These are phyloP conservation scores for Amylocarpus encephaloides DNA, from an alignment of 2,329 filamentous ascomycete species.

Conservation along the genomic window DNA sequence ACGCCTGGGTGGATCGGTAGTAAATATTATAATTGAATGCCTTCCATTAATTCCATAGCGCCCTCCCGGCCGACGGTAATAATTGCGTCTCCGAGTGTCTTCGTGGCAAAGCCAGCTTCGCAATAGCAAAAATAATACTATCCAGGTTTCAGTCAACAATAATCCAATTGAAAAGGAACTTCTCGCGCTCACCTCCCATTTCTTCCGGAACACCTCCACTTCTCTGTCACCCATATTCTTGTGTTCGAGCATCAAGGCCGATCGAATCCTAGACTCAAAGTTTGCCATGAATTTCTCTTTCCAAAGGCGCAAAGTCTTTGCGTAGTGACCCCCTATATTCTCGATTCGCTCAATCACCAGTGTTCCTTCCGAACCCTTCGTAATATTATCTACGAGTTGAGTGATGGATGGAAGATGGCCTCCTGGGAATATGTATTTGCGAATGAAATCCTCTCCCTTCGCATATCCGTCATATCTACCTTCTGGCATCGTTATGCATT, in stretches of 20 bases:
- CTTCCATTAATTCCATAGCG: slow-evolving; percentile 61
- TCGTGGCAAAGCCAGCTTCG: slow-evolving; percentile 65
- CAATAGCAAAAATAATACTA: slow-evolving; percentile 72
- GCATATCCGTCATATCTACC: slow-evolving; percentile 59
- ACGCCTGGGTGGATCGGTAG: background rate
- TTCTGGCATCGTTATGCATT: slow-evolving; percentile 74
- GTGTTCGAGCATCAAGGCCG: slow-evolving; percentile 53
- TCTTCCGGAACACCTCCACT: slow-evolving; percentile 60
- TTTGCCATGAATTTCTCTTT: slow-evolving; percentile 57
- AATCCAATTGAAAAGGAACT: background rate
- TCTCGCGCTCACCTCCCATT: slow-evolving; percentile 54
- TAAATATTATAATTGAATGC: slow-evolving; percentile 51
- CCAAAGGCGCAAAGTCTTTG: slow-evolving; percentile 63
- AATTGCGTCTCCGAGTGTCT: slow-evolving; percentile 66
- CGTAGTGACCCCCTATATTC: slow-evolving; percentile 70
- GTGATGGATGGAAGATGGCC: slow-evolving; percentile 59
- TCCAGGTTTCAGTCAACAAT: slow-evolving; percentile 4
- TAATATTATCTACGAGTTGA: slow-evolving; percentile 53
- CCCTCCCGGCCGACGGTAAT: slow-evolving; percentile 53
- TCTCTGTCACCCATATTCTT: slow-evolving; percentile 53
- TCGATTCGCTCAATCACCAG: slow-evolving; percentile 62
- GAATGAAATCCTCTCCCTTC: slow-evolving; percentile 65
- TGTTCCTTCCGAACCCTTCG: slow-evolving; percentile 51
- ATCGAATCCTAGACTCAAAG: slow-evolving; percentile 54
- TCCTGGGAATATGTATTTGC: slow-evolving; percentile 73